These are phyloP conservation scores for Amphichorda felina DNA, from an alignment of 2,329 filamentous ascomycete species.

Conservation along the genomic window DNA sequence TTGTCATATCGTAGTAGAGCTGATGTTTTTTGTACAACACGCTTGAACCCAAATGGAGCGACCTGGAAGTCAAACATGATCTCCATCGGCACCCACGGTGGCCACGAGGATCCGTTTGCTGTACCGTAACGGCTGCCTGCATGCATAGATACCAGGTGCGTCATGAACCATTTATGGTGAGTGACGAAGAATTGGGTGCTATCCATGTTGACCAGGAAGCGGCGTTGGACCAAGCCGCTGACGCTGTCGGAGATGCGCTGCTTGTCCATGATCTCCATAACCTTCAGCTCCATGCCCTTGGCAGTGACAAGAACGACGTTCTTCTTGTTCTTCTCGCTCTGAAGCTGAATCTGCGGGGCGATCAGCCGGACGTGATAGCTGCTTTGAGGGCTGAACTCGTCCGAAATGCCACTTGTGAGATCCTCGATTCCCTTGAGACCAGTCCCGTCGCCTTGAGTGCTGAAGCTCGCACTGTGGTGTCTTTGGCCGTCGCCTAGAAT, in stretches of 20 bases:
- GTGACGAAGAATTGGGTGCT: conserved; percentile 97
- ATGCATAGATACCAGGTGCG: conserved; percentile 81
- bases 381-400: conserved; percentile 83
- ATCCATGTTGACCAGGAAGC: conserved; percentile 92
- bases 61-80: conserved; percentile 95
- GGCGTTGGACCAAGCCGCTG: conserved; percentile 86
- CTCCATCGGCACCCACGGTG: conserved; percentile 96
- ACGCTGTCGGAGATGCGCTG: conserved; percentile 84
- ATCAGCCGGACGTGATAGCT: conserved; percentile 92
- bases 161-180: conserved; percentile 79
- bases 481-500: conserved; percentile 75
- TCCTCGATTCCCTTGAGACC: conserved; percentile 39
- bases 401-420: conserved; percentile 63
- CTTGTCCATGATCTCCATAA: conserved; percentile 97
- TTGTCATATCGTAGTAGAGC: conserved; percentile 93
- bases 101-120: conserved; percentile 77
- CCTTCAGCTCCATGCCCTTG: conserved; percentile 96
- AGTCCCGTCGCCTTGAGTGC: conserved; percentile 18
- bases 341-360: conserved; percentile 92
- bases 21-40: conserved; percentile 93
- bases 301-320: conserved; percentile 94
- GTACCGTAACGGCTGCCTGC: conserved; percentile 89
- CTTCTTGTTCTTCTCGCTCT: conserved; percentile 96
- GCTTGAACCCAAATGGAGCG: conserved; percentile 94
- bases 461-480: conserved; percentile 44